A percentile compares a stretch with the other conserved stretches of the same genome.
phyloP scores from a whole-genome alignment of 2,329 filamentous ascomycete species.

The Lasiodiplodia hormozganensis region DNA sequence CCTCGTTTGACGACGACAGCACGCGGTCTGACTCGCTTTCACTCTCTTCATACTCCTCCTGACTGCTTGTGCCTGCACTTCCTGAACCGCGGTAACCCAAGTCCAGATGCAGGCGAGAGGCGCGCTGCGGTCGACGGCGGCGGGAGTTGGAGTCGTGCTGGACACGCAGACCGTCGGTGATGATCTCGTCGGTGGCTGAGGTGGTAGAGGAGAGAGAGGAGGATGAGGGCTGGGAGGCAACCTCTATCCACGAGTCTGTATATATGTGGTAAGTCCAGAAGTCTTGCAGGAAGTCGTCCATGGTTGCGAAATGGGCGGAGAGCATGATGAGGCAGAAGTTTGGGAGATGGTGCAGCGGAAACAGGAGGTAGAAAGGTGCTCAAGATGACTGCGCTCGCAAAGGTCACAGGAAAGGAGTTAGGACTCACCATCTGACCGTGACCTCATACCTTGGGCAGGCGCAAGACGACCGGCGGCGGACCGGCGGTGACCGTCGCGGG shows the following conservation, averaged over 20 bases:
- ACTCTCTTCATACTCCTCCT: conserved; percentile 94
- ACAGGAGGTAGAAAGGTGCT: neutral
- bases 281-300: conserved; percentile 30
- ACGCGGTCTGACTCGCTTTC: conserved; percentile 85
- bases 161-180: conserved; percentile 85
- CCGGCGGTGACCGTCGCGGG: conserved; percentile 14
- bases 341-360: neutral
- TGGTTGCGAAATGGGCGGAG: conserved; percentile 9
- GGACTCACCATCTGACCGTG: conserved; percentile 29
- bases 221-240: conserved; percentile 90
- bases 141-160: conserved; percentile 69
- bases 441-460: conserved; percentile 26
- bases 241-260: conserved; percentile 90
- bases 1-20: conserved; percentile 69
- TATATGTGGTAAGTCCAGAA: conserved; percentile 29
- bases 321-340: neutral
- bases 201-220: conserved; percentile 87
- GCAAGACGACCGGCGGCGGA: conserved; percentile 21
- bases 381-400: neutral
- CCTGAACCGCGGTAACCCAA: conserved; percentile 42
- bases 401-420: conserved; percentile 19
- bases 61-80: conserved; percentile 68
- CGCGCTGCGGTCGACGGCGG: conserved; percentile 46
- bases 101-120: conserved; percentile 39
- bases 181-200: conserved; percentile 83